Evolutionary conservation across 2,329 filamentous ascomycete genomes (phyloP).

Genomic region (Ophiocordyceps camponoti-saundersi): DNA sequence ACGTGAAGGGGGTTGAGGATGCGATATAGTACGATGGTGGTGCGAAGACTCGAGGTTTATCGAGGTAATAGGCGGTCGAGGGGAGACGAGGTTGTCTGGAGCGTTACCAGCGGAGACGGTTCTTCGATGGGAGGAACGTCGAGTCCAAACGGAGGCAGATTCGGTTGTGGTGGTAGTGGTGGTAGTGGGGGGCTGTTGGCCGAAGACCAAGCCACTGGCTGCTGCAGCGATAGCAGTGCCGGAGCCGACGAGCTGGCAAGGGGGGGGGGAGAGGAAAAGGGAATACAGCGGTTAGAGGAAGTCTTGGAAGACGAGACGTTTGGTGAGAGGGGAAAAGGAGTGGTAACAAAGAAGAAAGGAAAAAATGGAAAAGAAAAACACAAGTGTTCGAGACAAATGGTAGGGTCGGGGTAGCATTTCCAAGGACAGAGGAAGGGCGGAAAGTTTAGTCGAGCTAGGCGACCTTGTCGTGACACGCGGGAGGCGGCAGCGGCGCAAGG

Average conservation of each 20-base stretch:
- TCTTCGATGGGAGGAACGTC: conserved; percentile 11
- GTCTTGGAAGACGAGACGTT: neutral
- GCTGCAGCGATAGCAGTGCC: conserved; percentile 45
- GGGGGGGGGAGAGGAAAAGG: neutral
- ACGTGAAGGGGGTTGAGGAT: conserved; percentile 15
- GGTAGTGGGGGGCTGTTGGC: conserved; percentile 26
- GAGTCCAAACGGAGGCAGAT: conserved; percentile 5
- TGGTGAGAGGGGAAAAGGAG: neutral
- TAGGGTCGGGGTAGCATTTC: neutral
- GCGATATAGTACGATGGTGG: conserved; percentile 11
- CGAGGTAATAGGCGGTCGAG: conserved; percentile 27
- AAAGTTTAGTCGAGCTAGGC: conserved; percentile 6
- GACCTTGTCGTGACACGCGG: conserved; percentile 1
- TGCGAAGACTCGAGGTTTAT: conserved; percentile 14
- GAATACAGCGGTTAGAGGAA: neutral
- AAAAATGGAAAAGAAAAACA: neutral
- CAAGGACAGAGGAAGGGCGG: conserved; percentile 5
- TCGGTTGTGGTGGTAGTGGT: conserved; percentile 19
- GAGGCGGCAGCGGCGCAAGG: conserved; percentile 1
- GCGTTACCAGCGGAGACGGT: conserved; percentile 17
- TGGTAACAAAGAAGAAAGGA: neutral
- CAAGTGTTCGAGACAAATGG: neutral
- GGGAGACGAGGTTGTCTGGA: conserved; percentile 9
- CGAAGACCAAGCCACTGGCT: conserved; percentile 40
- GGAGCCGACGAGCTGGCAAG: conserved; percentile 38